Evolutionary conservation across 805 yeast genomes (phyloP), one percentile per base, ranked within the genome.

Genomic region (Kuraishia capsulata): DNA sequence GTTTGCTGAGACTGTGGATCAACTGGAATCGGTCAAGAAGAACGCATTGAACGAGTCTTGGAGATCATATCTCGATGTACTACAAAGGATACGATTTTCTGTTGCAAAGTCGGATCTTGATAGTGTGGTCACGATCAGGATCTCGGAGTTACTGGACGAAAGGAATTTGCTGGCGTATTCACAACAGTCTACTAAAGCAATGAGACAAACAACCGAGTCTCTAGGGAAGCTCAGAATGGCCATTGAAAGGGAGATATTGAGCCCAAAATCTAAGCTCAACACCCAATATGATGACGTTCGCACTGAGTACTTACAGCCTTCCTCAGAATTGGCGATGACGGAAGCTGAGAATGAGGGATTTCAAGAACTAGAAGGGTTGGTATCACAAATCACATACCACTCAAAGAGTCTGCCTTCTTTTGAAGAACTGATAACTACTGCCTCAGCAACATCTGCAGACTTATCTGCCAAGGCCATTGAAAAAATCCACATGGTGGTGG

Each of bases 11-110:
- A 58, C 64, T 16, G 54, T 54, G 19, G 60, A 57, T 30, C 38
- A 44, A 6, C 48, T 56, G 39, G 60, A 60, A 35, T 36, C 63
- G 8, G 50, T 73, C 18, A 64, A 61, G 41, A 41, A 57, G 36
- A 69, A 71, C 42, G 62, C 69, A 3, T 51, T 77, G 40, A 57
- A 63, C 17, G 61, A 65, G 20, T 50, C 56, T 24, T 71, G 76
- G 76, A 48, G 49, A 34, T 47, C 40, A 0, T 56, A 61, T 25
- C 67, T 52, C 37, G 40, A 50, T 5, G 49, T 50, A 5, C 42
- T 64, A 32, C 42, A 50, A 17, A 42, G 47, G 4, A 46, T 62
- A 5, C 26, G 37, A 4, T 54, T 64, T 38, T 48, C 37, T 52
- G 3, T 48, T 47, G 30, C 42, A 35, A 14, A 44, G 41, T 38